Percentiles rank a stretch among this genome's conserved stretches.
phyloP scores from a whole-genome alignment of 495 filamentous ascomycete genomes.

The Emericellopsis terricola region DNA sequence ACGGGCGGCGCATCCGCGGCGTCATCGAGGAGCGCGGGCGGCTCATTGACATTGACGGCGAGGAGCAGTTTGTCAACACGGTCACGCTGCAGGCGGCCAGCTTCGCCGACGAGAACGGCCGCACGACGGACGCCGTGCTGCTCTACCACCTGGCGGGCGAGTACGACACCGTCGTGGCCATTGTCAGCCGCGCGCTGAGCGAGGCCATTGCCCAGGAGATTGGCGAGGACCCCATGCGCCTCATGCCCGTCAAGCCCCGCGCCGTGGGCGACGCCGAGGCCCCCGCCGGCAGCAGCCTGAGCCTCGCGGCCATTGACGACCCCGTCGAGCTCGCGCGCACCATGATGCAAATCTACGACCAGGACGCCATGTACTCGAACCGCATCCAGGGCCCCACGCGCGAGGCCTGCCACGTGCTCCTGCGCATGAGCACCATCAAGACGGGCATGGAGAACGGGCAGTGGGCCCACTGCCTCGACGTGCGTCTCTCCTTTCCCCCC shows the following conservation, averaged over 20 bases:
- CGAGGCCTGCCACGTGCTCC: slow-evolving; percentile 49
- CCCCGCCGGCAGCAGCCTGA: slow-evolving; percentile 42
- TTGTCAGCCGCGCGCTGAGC: slow-evolving; percentile 79
- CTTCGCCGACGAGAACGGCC: slow-evolving; percentile 83
- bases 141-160: slow-evolving; percentile 89
- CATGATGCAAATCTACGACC: slow-evolving; percentile 66
- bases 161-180: slow-evolving; percentile 75
- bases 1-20: slow-evolving; percentile 68
- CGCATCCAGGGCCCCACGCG: slow-evolving; percentile 49
- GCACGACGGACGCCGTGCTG: slow-evolving; percentile 81
- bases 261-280: slow-evolving; percentile 14
- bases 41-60: slow-evolving; percentile 61
- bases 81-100: slow-evolving; percentile 82
- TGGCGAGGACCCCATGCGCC: slow-evolving; percentile 51
- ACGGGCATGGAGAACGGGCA: slow-evolving; percentile 42
- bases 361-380: slow-evolving; percentile 52
- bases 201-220: slow-evolving; percentile 71
- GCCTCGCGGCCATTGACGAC: slow-evolving; percentile 73
- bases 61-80: slow-evolving; percentile 65
- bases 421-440: slow-evolving; percentile 67
- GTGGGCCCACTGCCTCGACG: slow-evolving; percentile 68
- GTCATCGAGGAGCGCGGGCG: slow-evolving; percentile 76
- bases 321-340: slow-evolving; percentile 58
- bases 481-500: slow-evolving; percentile 30
- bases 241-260: slow-evolving; percentile 63